Evolutionary conservation across 75 land plant genomes (phyloP), one percentile per base, ranked within the genome.

Genomic region (Picea glauca): DNA sequence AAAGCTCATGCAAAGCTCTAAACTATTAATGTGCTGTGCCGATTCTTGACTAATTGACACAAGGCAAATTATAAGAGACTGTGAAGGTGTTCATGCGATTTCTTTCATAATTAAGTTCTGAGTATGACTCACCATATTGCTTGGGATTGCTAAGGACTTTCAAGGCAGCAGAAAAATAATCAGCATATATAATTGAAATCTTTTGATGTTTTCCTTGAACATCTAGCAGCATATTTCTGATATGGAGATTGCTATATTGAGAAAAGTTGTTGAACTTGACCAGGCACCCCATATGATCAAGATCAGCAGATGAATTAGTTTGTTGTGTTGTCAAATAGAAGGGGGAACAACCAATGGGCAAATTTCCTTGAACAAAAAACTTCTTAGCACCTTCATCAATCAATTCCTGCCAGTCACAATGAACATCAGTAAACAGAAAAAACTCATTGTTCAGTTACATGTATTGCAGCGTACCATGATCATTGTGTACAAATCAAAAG

Each of bases 231-330:
- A 67, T 67, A 67, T 13, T 67, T 33, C 18, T 31, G 8, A 67
- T 9, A 35, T 32, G 72, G 7, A 35, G 1, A 32, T 67, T 67
- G 6, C 15, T 33, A 67, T 35, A 0, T 33, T 67, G 72, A 35
- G 38, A 67, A 15, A 67, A 67, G 6, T 67, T 67, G 72, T 67
- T 67, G 33, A 67, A 67, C 33, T 67, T 67, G 72, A 67, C 18
- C 72, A 67, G 43, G 17, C 72, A 67, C 1, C 72, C 72, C 32
- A 67, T 14, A 35, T 67, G 38, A 67, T 67, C 72, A 67, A 35
- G 17, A 6, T 35, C 72, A 12, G 38, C 14, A 35, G 72, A 33
- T 31, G 40, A 66, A 35, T 67, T 67, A 7, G 0, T 67, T 66
- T 5, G 20, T 3, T 66, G 17, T 11, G 17, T 14, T 31, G 6